Evolutionary conservation across 1,139 yeast species (phyloP).

Genomic region (Debaryomyces psychrophilus): DNA sequence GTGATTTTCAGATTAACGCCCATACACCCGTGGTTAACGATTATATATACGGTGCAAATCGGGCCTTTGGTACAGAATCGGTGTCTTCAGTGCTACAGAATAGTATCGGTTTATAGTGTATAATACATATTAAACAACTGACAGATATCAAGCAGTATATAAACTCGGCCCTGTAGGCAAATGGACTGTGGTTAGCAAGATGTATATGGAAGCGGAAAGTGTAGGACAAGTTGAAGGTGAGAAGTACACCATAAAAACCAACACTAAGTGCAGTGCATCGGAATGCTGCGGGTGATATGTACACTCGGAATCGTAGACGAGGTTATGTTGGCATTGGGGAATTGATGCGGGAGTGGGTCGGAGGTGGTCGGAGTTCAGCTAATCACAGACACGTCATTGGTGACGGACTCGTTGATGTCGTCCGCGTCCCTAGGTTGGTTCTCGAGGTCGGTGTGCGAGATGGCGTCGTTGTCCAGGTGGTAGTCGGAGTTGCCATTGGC

Average conservation of each 20-base stretch:
- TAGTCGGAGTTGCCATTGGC: not conserved
- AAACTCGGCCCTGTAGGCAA: not conserved
- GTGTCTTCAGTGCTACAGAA: no score
- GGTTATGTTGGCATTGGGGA: not conserved
- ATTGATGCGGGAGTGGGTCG: not conserved
- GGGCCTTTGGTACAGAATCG: not conserved
- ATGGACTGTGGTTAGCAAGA: not conserved
- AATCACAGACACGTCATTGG: conserved; percentile 6
- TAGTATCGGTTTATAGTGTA: conserved; percentile 1
- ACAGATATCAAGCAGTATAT: conserved; percentile 1
- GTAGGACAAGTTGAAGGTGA: not conserved
- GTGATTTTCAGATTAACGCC: not conserved
- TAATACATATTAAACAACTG: conserved; percentile 8
- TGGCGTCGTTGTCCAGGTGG: not conserved
- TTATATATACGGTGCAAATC: not conserved
- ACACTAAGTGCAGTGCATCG: not conserved
- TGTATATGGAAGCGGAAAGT: not conserved
- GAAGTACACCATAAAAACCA: not conserved
- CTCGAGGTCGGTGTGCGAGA: not conserved
- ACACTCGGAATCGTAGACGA: not conserved
- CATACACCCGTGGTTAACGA: conserved; percentile 1
- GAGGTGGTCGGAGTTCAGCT: not conserved
- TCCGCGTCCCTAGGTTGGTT: conserved; percentile 1
- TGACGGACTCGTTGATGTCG: conserved; percentile 1
- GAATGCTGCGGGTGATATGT: not conserved